phyloP scores from a whole-genome alignment of 1,284 basidiomycete genomes.

The Fomitopsis pinicola region DNA sequence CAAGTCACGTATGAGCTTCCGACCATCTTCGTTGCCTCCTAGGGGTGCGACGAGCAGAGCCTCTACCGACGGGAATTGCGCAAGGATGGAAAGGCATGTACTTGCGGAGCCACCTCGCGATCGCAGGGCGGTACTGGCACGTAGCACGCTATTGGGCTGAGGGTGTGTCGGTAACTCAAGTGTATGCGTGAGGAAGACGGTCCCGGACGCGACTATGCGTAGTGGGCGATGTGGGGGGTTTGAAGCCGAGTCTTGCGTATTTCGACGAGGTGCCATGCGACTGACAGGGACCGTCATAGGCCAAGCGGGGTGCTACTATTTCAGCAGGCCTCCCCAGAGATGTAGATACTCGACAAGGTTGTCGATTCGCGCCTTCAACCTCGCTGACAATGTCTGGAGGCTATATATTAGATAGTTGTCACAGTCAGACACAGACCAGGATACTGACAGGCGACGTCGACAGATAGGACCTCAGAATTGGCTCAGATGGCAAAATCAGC shows the following conservation, averaged over 20 bases:
- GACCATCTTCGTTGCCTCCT: slow-evolving; percentile 65
- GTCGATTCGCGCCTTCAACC: no score
- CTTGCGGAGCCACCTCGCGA: slow-evolving; percentile 67
- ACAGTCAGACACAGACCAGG: no score
- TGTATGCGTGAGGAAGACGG: slow-evolving; percentile 71
- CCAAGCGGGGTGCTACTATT: not conserved
- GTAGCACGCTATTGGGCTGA: slow-evolving; percentile 48
- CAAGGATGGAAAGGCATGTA: slow-evolving; percentile 64
- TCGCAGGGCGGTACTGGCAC: slow-evolving; percentile 66
- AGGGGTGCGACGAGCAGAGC: slow-evolving; percentile 70
- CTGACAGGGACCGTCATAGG: not conserved
- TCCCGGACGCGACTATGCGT: slow-evolving; percentile 72
- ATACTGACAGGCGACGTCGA: no score
- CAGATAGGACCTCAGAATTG: no score
- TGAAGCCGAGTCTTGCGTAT: slow-evolving; percentile 21
- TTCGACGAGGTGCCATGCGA: slow-evolving; percentile 28
- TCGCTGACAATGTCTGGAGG: no score
- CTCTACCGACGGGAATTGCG: slow-evolving; percentile 65
- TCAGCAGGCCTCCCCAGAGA: not conserved
- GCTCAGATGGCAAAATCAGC: no score
- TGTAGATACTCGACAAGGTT: not conserved
- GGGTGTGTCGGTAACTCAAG: slow-evolving; percentile 60
- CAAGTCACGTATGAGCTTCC: slow-evolving; percentile 56
- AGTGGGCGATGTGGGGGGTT: slow-evolving; percentile 35
- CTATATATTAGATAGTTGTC: no score